Evolutionary conservation across 1,284 basidiomycete species (phyloP).

Genomic region (Irpex lacteus): DNA sequence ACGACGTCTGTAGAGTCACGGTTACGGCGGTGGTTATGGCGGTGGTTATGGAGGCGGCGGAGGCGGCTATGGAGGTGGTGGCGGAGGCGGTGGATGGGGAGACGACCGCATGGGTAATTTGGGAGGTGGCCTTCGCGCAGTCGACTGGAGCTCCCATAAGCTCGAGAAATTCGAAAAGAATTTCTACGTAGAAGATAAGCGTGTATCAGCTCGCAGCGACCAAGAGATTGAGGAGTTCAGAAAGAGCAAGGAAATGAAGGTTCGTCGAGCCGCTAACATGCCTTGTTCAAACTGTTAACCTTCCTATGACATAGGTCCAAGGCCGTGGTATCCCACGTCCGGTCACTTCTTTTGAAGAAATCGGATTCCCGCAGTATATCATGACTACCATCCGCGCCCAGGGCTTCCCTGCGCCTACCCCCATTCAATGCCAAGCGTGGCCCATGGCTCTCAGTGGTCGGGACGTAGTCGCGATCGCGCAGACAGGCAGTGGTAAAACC

Average conservation of each 20-base stretch:
- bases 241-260: conserved; percentile 85
- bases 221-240: conserved; percentile 90
- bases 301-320: conserved; percentile 63
- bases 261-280: conserved; percentile 26
- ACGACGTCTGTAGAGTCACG: conserved; percentile 19
- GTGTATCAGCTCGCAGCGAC: conserved; percentile 77
- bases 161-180: conserved; percentile 92
- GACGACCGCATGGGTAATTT: conserved; percentile 84
- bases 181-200: conserved; percentile 95
- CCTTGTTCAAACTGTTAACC: background rate
- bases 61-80: conserved; percentile 33
- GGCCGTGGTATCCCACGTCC: conserved; percentile 89
- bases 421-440: conserved; percentile 99
- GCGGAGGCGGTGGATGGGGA: conserved; percentile 54
- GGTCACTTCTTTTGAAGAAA: conserved; percentile 90
- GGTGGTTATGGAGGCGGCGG: conserved; percentile 28
- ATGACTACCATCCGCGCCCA: conserved; percentile 91
- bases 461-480: conserved; percentile 95
- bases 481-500: conserved; percentile 96
- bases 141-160: conserved; percentile 81
- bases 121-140: conserved; percentile 78
- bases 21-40: conserved; percentile 27
- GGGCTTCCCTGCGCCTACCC: conserved; percentile 87
- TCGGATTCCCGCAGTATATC: conserved; percentile 95
- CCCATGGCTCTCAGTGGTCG: conserved; percentile 94